Conservation (phyloP, 192 early-diverging fungal genomes). For the Entomortierella beljakovae region DNA sequence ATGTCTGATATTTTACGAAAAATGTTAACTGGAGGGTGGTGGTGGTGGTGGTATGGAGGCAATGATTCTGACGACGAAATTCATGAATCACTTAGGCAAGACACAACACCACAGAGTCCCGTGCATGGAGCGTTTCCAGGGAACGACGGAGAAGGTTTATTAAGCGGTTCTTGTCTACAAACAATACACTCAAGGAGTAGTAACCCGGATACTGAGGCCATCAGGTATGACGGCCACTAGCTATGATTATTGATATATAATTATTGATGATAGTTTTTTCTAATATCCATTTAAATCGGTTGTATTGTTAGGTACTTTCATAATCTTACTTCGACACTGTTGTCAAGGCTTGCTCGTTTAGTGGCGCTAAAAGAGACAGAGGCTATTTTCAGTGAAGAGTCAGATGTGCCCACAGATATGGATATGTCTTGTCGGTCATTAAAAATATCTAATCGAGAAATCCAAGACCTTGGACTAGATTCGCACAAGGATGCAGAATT, state of each 20-base stretch:
- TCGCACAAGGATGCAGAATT: slow-evolving; percentile 51
- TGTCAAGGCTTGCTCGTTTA: slow-evolving; percentile 38
- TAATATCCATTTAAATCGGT: background rate
- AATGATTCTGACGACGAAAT: slow-evolving; percentile 39
- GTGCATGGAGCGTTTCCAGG: slow-evolving; percentile 8
- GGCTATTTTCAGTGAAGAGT: slow-evolving; percentile 38
- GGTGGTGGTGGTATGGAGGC: slow-evolving; percentile 64
- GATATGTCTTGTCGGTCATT: background rate
- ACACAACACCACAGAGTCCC: slow-evolving; percentile 17
- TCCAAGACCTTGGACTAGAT: slow-evolving; percentile 59
- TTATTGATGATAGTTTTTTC: background rate
- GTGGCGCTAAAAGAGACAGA: slow-evolving; percentile 40
- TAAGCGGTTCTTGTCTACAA: slow-evolving; percentile 11
- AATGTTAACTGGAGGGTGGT: slow-evolving; percentile 61
- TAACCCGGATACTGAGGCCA: slow-evolving; percentile 47
- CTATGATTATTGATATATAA: background rate
- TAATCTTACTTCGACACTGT: slow-evolving; percentile 43
- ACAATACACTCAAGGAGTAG: slow-evolving; percentile 16
- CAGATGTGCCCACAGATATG: background rate
- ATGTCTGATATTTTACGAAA: slow-evolving; percentile 54
- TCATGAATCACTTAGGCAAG: slow-evolving; percentile 15
- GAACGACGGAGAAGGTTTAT: background rate
- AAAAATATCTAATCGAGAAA: slow-evolving; percentile 45
- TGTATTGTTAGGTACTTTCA: slow-evolving; percentile 55
- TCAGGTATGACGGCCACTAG: slow-evolving; percentile 29